Evolutionary conservation across 108 stramenopile genomes (phyloP), one percentile per base, ranked within the genome.

Genomic region (Poteriospumella lacustris): DNA sequence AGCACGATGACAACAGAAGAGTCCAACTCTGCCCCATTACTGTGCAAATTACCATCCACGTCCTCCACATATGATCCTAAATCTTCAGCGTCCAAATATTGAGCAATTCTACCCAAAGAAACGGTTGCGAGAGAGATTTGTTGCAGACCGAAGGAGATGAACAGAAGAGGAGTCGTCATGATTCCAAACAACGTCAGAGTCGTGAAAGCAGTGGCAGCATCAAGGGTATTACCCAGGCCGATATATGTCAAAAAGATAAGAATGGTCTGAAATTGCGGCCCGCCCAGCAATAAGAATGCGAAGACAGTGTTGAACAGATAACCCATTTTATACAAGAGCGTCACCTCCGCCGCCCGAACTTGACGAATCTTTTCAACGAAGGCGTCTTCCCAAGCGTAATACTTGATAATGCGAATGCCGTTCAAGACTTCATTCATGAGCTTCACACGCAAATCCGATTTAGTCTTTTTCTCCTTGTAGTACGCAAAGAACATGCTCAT

Each of bases 111-210:
- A 28, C 82, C 68, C 19, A 92, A 67, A 0, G 92, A 84, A 73
- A 95, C 92, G 60, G 75, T 86, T 43, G 81, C 80, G 79, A 92
- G 92, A 39, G 92, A 89, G 81, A 82, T 92, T 43, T 92, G 92
- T 56, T 92, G 73, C 40, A 93, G 78, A 47, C 92, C 92, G 91
- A 93, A 92, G 44, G 94, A 92, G 78, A 95, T 67, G 81, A 95
- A 93, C 0, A 92, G 92, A 82, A 95, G 91, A 0, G 94, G 94
- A 41, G 93, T 90, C n/a, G 91, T 78, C 94, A 95, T 92, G 43
- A 88, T 78, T 58, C 88, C 86, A 84, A 90, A 89, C 0, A 91
- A 79, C 0, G 87, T 87, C 33, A 91, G 84, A 1, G 89, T 87
- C 0, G 88, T 86, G 59, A 91, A 95, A 3, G 94, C 94, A 24